Evolutionary conservation across 176 grass and related monocot genomes (phyloP).

Genomic region (Echinochloa phyllopogon): DNA sequence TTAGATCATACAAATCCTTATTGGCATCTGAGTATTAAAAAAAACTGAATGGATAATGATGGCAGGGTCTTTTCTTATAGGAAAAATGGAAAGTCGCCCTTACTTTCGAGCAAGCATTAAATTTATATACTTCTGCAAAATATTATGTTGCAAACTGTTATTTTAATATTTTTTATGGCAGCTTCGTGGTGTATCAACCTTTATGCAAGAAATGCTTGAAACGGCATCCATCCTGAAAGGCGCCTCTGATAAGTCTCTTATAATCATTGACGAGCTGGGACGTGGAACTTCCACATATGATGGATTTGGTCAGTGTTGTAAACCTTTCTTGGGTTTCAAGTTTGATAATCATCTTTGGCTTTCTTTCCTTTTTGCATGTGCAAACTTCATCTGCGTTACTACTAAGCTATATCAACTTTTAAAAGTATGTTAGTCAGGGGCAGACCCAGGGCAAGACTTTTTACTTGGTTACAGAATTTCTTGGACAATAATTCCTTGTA

Average conservation of each 20-base stretch:
- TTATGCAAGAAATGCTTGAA: conserved; percentile 99
- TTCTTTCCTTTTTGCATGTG: conserved; percentile 16
- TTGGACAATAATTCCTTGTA: conserved; percentile 21
- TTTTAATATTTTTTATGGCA: conserved; percentile 43
- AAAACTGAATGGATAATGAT: conserved; percentile 4
- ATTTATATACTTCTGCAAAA: conserved; percentile 34
- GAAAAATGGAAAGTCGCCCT: conserved; percentile 20
- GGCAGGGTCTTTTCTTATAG: neutral
- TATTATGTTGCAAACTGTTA: conserved; percentile 22
- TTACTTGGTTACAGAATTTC: conserved; percentile 24
- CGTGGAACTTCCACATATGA: conserved; percentile 98
- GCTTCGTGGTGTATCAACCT: conserved; percentile 96
- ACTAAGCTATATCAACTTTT: neutral
- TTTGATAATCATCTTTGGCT: conserved; percentile 34
- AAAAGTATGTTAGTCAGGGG: neutral
- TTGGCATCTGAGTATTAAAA: neutral
- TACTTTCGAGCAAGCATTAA: conserved; percentile 29
- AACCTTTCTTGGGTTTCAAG: conserved; percentile 6
- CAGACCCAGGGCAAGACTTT: too few species aligned
- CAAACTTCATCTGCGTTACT: conserved; percentile 23
- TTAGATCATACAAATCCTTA: neutral
- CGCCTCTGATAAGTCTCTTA: conserved; percentile 87
- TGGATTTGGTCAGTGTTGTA: conserved; percentile 82
- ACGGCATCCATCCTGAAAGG: conserved; percentile 98
- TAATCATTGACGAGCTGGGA: conserved; percentile 97